Evolutionary conservation across 108 stramenopile species (phyloP), one percentile per base, ranked within the genome.

Genomic region (Chaetoceros muelleri): DNA sequence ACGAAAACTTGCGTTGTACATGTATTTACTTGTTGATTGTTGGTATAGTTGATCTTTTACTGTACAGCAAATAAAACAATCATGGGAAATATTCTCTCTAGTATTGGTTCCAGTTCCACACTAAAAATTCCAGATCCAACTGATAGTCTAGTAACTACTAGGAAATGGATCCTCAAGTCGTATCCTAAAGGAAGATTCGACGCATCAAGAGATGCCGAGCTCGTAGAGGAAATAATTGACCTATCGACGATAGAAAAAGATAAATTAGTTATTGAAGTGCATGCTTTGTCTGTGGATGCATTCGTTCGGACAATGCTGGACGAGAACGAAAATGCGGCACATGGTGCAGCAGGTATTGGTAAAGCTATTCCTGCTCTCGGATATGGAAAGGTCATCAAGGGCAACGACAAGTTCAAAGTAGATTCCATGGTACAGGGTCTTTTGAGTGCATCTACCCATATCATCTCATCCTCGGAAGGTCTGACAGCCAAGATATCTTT

Each of bases 231-330:
- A 40, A 13, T 10, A 40, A 10, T 40, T 10, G 13, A 40, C 5
- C 34, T 13, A 40, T 13, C 5, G 8, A 10, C 34, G 5, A 5
- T 40, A 13, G 13, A 51, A 51, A 26, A 61, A 30, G 46, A 61
- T 26, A 46, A 72, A 52, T 34, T 76, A 0, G 0, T 71, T 16
- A 58, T 76, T 0, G 46, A 69, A 51, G 45, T 47, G 3, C 27
- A 64, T 23, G 22, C 48, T 13, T 48, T 76, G 3, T 46, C 52
- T 3, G 54, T 67, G 2, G 75, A 76, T 53, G 75, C 75, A 13
- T 76, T 76, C 58, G 20, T 76, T n/a, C 59, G 75, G 7, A 76
- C 71, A 24, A 64, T 69, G 54, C 26, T 72, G 26, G 75, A 76
- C 25, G 64, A 53, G 26, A 71, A 76, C 25, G 64, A 53, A 31